Evolutionary conservation across 1,284 basidiomycete species (phyloP), one percentile per base, ranked within the genome.

Genomic region (Schizophyllum commune): DNA sequence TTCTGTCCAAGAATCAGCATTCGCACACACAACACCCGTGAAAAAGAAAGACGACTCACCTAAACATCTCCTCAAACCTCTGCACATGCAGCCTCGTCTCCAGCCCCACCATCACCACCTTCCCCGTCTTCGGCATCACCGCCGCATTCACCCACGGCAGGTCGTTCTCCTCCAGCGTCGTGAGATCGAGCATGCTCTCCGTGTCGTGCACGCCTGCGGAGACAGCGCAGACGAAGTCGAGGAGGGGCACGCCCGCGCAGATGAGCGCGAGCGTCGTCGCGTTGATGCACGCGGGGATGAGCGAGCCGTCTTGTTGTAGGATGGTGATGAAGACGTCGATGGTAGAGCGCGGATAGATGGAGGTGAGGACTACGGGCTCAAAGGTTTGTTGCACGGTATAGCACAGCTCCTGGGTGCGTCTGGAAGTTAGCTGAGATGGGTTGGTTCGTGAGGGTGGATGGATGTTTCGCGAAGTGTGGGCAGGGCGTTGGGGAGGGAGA

Each of bases 321-420:
- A 99, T 89, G 72, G 96, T 93, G 11, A 99, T 82, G 73, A 90
- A 92, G 63, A 99, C 89, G 74, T 97, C 92, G 72, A 99, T 96
- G 72, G 96, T 88, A 32, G 92, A 92, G 58, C 96, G 88, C 6
- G 96, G 96, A 74, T 96, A 98, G 57, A 98, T 82, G 65, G 84
- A 84, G 1, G 91, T 90, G 71, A 96, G 91, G 52, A 99, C 84
- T 59, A 97, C 93, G 53, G 96, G 94, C 71, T 98, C 95, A 69
- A 99, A 98, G 0, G 96, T 98, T 51, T 92, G 89, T 74, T 94
- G 91, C 66, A 99, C 88, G 13, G 89, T 86, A 1, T 92, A 82
- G 1, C 89, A 91, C 63, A 98, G 82, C 74, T 99, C 96, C 62
- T 94, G 79, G 61, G 93, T 83, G 19, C 95, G 92, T 73, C 96